Conservation (phyloP, 1,284 basidiomycete species). For the Cryptococcus amylolentus region DNA sequence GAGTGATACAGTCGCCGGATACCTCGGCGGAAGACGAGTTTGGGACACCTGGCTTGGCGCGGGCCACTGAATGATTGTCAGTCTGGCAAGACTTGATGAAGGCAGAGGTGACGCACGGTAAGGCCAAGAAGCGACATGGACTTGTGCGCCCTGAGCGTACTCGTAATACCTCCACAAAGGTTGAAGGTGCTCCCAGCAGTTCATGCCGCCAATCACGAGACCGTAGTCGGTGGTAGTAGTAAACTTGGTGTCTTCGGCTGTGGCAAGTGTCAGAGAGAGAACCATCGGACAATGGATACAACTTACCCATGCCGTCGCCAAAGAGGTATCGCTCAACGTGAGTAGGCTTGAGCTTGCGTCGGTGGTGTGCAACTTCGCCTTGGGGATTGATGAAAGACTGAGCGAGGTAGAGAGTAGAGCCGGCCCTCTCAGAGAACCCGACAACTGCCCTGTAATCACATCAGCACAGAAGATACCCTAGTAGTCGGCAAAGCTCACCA, state of each 20-base stretch:
- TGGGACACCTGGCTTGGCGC: constrained; percentile 9
- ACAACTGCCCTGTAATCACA: constrained; percentile 7
- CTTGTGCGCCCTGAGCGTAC: constrained; percentile 15
- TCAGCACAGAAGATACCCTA: neutral
- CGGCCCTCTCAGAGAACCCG: constrained; percentile 12
- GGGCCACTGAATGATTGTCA: constrained; percentile 4
- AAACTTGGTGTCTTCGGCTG: constrained; percentile 11
- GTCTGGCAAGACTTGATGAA: neutral
- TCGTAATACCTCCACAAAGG: constrained; percentile 13
- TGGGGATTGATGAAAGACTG: constrained; percentile 12
- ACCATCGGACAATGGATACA: too few species aligned
- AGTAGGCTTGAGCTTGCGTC: constrained; percentile 16
- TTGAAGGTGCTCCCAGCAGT: constrained; percentile 17
- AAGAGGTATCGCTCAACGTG: constrained; percentile 15
- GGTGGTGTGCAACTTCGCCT: constrained; percentile 10
- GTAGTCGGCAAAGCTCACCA: constrained; percentile 1
- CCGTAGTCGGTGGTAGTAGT: constrained; percentile 10
- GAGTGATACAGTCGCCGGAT: constrained; percentile 12
- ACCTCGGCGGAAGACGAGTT: constrained; percentile 9
- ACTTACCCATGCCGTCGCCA: constrained; percentile 13
- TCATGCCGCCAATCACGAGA: constrained; percentile 9
- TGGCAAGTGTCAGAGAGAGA: neutral
- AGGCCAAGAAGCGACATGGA: constrained; percentile 17
- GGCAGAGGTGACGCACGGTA: constrained; percentile 5
- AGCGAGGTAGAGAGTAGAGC: constrained; percentile 14